A percentile compares a stretch with the other conserved stretches of the same genome.
Evolutionary conservation across 2,329 filamentous ascomycete genomes (phyloP).

Genomic region (Ophiostoma triangulosporum): DNA sequence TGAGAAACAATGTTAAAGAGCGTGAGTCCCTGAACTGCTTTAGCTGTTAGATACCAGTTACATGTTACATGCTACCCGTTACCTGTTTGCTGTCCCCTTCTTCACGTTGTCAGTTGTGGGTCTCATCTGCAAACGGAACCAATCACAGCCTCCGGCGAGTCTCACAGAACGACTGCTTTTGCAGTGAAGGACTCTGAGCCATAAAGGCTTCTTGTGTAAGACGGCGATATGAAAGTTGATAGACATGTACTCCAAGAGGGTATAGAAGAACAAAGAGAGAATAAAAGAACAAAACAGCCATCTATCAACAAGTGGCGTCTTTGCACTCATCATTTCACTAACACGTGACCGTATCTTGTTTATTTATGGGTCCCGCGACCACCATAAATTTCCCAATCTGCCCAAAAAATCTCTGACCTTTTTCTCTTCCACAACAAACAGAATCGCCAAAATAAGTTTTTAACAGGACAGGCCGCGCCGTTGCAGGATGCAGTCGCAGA

Average conservation of each 20-base stretch:
- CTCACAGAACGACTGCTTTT: neutral
- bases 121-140: too few species aligned
- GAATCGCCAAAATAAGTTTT: neutral
- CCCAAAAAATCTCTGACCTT: slow-evolving; percentile 2
- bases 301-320: neutral
- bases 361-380: neutral
- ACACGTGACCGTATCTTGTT: neutral
- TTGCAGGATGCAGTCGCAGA: neutral
- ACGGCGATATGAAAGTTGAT: too few species aligned
- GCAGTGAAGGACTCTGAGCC: neutral
- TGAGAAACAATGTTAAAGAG: neutral
- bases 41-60: neutral
- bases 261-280: too few species aligned
- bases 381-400: slow-evolving; percentile 6
- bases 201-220: too few species aligned
- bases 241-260: too few species aligned
- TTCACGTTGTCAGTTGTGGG: neutral
- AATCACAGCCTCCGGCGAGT: neutral
- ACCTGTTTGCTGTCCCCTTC: neutral
- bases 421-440: neutral
- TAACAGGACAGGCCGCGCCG: neutral
- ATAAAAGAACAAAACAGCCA: too few species aligned
- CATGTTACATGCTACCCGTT: neutral
- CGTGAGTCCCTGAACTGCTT: neutral
- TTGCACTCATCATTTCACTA: neutral